Conservation (phyloP, 116 monocot species). For the Phalaenopsis hybrid region DNA sequence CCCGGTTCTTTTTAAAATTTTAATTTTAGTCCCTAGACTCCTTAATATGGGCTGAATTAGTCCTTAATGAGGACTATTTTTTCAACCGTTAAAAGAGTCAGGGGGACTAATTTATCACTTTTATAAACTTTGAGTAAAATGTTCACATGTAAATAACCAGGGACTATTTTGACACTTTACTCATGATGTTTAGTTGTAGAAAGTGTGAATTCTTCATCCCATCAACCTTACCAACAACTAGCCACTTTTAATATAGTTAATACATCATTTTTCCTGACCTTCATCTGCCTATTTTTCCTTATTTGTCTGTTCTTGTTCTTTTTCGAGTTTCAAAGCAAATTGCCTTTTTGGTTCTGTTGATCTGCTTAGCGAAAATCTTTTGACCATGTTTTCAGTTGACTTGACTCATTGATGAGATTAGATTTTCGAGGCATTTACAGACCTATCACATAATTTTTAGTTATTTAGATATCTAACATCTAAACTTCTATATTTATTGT, state of each 20-base stretch:
- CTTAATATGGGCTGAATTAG: too few relatives aligned
- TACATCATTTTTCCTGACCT: background rate
- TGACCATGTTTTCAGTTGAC: background rate
- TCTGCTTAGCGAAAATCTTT: background rate
- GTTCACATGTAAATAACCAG: too few relatives aligned
- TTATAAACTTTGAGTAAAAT: too few relatives aligned
- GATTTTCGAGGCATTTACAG: background rate
- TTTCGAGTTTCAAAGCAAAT: background rate
- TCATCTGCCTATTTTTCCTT: background rate
- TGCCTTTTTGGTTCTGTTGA: background rate
- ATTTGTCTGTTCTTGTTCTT: background rate
- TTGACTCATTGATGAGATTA: background rate
- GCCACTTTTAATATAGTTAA: background rate
- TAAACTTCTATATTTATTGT: too few relatives aligned
- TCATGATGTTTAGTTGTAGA: background rate
- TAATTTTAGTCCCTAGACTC: too few relatives aligned
- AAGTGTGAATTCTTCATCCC: background rate
- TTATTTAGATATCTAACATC: too few relatives aligned
- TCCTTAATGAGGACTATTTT: too few relatives aligned
- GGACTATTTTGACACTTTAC: too few relatives aligned
- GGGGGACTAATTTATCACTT: too few relatives aligned
- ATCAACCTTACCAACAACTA: background rate
- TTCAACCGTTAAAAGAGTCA: too few relatives aligned
- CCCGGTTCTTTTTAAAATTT: too few relatives aligned
- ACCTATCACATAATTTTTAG: too few relatives aligned